A percentile compares a stretch with the other conserved stretches of the same genome.
Evolutionary conservation across 169 alveolate genomes (phyloP).

Genomic region (Perkinsus marinus): DNA sequence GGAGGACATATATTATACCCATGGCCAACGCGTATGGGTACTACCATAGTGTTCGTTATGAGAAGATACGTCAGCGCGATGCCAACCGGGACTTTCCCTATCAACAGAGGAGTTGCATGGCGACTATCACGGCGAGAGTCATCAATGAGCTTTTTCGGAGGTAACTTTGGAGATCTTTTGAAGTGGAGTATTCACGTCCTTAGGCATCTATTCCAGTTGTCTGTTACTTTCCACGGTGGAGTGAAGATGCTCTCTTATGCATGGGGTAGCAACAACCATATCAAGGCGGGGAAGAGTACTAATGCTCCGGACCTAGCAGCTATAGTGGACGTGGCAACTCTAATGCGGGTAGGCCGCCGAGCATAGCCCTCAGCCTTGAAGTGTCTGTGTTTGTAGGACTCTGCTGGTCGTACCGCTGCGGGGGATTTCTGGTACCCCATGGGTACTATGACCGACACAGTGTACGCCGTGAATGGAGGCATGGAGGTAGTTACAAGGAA

Average conservation of each 20-base stretch:
- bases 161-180: background rate
- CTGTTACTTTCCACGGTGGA: constrained; percentile 26
- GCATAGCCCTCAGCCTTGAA: too few species aligned
- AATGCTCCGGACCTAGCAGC: background rate
- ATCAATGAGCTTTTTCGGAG: constrained; percentile 11
- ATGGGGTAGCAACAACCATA: constrained; percentile 12
- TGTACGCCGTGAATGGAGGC: constrained; percentile 24
- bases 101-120: constrained; percentile 13
- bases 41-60: constrained; percentile 1
- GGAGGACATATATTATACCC: constrained; percentile 8
- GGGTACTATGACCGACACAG: background rate
- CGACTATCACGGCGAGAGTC: constrained; percentile 18
- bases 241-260: constrained; percentile 16
- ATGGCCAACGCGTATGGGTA: constrained; percentile 20
- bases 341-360: background rate
- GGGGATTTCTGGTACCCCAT: background rate
- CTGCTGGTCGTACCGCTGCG: background rate
- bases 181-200: background rate
- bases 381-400: too few species aligned
- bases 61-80: constrained; percentile 9
- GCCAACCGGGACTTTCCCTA: constrained; percentile 24
- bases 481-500: constrained; percentile 7
- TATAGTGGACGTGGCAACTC: background rate
- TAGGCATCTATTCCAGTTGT: constrained; percentile 1
- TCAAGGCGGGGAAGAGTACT: background rate